Base-by-base conservation (phyloP, 768 basidiomycete species). In the Lactarius akahatsu region DNA sequence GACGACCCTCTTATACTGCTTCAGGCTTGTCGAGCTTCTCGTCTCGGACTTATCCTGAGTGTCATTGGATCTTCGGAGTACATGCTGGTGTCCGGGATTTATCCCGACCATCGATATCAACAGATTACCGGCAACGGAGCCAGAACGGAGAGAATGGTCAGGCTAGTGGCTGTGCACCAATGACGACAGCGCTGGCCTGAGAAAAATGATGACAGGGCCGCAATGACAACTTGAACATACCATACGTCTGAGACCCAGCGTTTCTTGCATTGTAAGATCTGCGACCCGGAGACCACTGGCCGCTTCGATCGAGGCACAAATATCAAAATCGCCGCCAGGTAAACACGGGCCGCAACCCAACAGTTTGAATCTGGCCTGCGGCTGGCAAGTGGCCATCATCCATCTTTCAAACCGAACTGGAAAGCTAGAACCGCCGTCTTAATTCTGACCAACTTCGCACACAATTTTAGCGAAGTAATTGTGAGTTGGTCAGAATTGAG, bases 1-100 rank as follows among this genome's bases (percentile, higher is more conserved):
- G 50, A 52, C 13, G 50, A 52, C 11, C 26, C 20, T 26, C 50
- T 52, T 52, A 52, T 52, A 26, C 11, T 7, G 4, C 45, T 20
- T n/a, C 43, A 45, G 9, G 43, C 3, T 45, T 6, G 26, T 52
- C 50, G 26, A 52, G 26, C 11, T 8, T 52, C 50, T 52, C 26
- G 50, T 26, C 50, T 52, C 50, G 50, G 50, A 52, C 50, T 52
- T 52, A 50, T 50, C 47, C 4, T 23, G 47, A 50, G 47, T 26
- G 50, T 26, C 50, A 52, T 52, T 52, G 50, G 47, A 11, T 23
- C 13, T 13, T 15, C 50, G 50, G 50, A 52, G 23, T 13, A 50
- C 4, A 13, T 50, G n/a, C 11, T 50, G 47, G 23, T n/a, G 47
- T 47, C 45, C n/a, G 20, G 11, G 45, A 11, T 11, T 47, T 47